Percentiles rank a stretch among this genome's conserved stretches.
Conservation (phyloP, 1,139 yeast species). For the Geotrichum klebahnii region DNA sequence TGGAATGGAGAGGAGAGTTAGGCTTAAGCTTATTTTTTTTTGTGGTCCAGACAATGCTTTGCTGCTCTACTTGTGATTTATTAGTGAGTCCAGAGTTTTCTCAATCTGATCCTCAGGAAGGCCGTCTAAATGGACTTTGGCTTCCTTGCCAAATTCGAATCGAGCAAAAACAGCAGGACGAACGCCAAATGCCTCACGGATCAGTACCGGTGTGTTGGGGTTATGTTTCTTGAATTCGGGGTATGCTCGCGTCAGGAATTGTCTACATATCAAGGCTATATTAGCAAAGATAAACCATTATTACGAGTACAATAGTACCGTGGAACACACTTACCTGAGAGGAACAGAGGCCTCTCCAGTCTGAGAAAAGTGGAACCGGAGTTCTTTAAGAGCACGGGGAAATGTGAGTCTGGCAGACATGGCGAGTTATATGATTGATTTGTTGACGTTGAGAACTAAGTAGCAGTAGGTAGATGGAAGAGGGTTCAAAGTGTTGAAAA, state of each 20-base stretch:
- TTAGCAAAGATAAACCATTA: neutral
- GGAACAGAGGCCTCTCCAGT: constrained; percentile 66
- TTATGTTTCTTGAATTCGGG: constrained; percentile 54
- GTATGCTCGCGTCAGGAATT: constrained; percentile 59
- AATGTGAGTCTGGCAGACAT: constrained; percentile 48
- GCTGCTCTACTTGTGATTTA: constrained; percentile 5
- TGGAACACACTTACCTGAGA: constrained; percentile 43
- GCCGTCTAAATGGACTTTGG: constrained; percentile 36
- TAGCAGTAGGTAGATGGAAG: neutral
- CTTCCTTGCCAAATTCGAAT: constrained; percentile 43
- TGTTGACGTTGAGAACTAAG: neutral
- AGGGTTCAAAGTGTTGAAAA: no score
- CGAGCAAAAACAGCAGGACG: constrained; percentile 72
- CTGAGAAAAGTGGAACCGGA: constrained; percentile 76
- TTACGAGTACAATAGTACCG: neutral
- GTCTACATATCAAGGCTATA: constrained; percentile 35
- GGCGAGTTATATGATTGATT: neutral
- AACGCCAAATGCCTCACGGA: constrained; percentile 71
- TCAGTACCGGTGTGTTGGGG: constrained; percentile 62
- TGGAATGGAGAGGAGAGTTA: neutral
- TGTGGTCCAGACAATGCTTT: no score
- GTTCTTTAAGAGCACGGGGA: constrained; percentile 65
- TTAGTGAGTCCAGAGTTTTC: constrained; percentile 12
- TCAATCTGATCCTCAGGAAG: constrained; percentile 25
- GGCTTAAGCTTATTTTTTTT: no score